Evolutionary conservation across 2,329 filamentous ascomycete species (phyloP).

Genomic region (Paraphaeosphaeria minitans): DNA sequence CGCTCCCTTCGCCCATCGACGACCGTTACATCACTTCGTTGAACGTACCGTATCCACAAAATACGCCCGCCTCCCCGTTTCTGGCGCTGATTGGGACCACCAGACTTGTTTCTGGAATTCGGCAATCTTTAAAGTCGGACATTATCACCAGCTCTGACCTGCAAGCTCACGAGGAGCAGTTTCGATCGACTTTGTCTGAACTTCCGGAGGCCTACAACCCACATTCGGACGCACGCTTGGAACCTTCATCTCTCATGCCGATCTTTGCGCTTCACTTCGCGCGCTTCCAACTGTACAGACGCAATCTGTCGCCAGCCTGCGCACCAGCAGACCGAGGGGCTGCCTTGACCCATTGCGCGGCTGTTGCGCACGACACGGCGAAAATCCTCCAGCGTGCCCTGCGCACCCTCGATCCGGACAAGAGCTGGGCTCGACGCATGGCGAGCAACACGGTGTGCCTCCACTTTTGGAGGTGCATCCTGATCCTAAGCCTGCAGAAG

Average conservation of each 20-base stretch:
- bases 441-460: conserved; percentile 77
- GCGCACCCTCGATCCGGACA: conserved; percentile 46
- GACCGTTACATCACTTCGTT: conserved; percentile 73
- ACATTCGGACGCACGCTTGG: conserved; percentile 68
- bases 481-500: conserved; percentile 77
- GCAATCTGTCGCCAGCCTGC: conserved; percentile 80
- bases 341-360: conserved; percentile 78
- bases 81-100: conserved; percentile 82
- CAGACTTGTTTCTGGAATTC: conserved; percentile 74
- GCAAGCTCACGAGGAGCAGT: conserved; percentile 80
- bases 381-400: conserved; percentile 72
- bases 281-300: conserved; percentile 83
- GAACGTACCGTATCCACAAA: conserved; percentile 48
- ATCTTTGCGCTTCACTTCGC: conserved; percentile 80
- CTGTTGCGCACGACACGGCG: conserved; percentile 77
- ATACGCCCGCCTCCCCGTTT: conserved; percentile 64
- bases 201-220: conserved; percentile 79
- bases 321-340: conserved; percentile 67
- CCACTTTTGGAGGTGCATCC: conserved; percentile 84
- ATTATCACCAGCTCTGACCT: conserved; percentile 69
- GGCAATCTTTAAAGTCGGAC: conserved; percentile 69
- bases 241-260: conserved; percentile 75
- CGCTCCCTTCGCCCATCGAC: conserved; percentile 78
- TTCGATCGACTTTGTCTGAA: conserved; percentile 72
- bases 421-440: conserved; percentile 64